phyloP scores from a whole-genome alignment of 2,329 filamentous ascomycete genomes.

The Penicillium hesseltinei region DNA sequence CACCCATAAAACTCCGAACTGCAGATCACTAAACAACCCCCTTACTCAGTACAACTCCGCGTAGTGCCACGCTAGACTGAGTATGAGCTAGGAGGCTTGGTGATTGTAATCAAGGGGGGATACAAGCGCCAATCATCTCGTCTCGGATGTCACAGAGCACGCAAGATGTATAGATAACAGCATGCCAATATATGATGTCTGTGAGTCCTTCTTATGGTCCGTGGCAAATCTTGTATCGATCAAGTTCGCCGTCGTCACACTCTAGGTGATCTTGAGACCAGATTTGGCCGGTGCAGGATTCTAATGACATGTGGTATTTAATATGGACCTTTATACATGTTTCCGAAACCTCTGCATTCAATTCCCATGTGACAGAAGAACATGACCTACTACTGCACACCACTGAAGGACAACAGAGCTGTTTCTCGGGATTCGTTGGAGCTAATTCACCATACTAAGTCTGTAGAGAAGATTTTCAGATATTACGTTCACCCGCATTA shows the following conservation, averaged over 20 bases:
- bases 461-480: neutral
- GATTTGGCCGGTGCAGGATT: neutral
- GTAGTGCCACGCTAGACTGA: slow-evolving; percentile 4
- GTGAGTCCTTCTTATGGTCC: too few species aligned
- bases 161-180: neutral
- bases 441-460: too few species aligned
- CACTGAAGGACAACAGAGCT: neutral
- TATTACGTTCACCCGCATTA: neutral
- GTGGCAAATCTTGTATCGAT: neutral
- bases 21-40: neutral
- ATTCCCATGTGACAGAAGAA: neutral
- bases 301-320: neutral
- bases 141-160: neutral
- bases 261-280: neutral
- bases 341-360: neutral
- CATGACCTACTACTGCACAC: too few species aligned
- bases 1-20: slow-evolving; percentile 3
- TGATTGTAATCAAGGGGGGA: slow-evolving; percentile 1
- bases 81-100: neutral
- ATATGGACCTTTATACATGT: neutral
- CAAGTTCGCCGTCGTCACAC: neutral
- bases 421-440: neutral
- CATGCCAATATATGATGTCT: neutral
- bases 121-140: neutral
- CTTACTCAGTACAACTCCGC: neutral